Evolutionary conservation across 2,329 filamentous ascomycete genomes (phyloP), one percentile per base, ranked within the genome.

Genomic region (Trichoderma breve): DNA sequence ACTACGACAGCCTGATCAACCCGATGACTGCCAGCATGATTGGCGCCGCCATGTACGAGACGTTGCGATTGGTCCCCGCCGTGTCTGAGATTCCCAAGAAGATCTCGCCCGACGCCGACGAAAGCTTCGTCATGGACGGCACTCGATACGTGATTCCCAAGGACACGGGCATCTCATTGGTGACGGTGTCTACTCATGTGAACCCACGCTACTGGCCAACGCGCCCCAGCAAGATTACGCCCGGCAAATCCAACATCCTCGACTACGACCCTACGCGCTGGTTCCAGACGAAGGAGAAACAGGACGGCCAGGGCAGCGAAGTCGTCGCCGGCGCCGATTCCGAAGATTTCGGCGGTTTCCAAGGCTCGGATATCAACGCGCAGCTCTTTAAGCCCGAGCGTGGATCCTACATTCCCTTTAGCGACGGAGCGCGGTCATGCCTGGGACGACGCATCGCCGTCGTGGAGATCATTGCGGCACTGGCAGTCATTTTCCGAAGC

Each of bases 31-130:
- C 86, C 12, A 89, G 90, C 73, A 91, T 93, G 85, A 82, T 91
- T 11, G 93, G 91, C 21, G 93, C 93, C 4, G 88, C 91, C 76
- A 87, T 95, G 86, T 93, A 94, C 77, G 93, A 96, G 83, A 90
- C 91, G 47, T 85, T 96, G 68, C 89, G 93, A 12, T 77, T 94
- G 55, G 85, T 93, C 72, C 92, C 93, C 2, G 89, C 93, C 0
- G 91, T 93, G 21, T 83, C 90, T 57, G 88, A 87, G 67, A 91
- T 96, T 30, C 93, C 93, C 32, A 96, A 96, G 81, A 86, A 84
- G 67, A 86, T 88, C 5, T 77, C 81, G 2, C 78, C 83, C 28
- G 85, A 86, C 64, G 90, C 83, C 26, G 85, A 86, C 66, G 90
- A 94, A 80, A 78, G 83, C 24, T 78, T 95, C 55, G 85, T 80